Conservation (phyloP, 305 asterid species). For the Solanum aculeatissimum region DNA sequence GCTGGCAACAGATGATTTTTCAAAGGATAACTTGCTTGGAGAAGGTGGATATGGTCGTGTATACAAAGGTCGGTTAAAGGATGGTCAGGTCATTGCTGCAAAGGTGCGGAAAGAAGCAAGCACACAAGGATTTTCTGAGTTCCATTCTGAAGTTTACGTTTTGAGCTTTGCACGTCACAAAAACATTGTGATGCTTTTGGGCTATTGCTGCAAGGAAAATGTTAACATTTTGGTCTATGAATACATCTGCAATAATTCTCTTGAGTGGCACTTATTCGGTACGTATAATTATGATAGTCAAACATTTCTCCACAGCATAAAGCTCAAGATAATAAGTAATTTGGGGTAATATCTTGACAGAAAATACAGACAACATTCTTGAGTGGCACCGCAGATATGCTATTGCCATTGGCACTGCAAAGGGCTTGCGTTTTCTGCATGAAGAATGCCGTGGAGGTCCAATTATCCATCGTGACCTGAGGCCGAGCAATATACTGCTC, state of each 20-base stretch:
- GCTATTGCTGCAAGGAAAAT: conserved; percentile 73
- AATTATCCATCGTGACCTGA: conserved; percentile 59
- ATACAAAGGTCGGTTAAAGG: conserved; percentile 53
- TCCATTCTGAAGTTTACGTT: conserved; percentile 56
- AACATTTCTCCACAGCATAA: not conserved
- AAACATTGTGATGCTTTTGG: conserved; percentile 78
- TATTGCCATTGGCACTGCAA: conserved; percentile 70
- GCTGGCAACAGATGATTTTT: conserved; percentile 49
- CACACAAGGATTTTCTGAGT: conserved; percentile 57
- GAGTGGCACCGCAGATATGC: conserved; percentile 68
- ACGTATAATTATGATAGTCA: conserved; percentile 8
- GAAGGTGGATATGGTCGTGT: conserved; percentile 81
- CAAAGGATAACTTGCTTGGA: conserved; percentile 47
- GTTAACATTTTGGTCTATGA: conserved; percentile 64
- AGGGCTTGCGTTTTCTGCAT: conserved; percentile 67
- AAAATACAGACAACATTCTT: conserved; percentile 23
- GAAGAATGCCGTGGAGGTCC: conserved; percentile 92
- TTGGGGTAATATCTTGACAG: conserved; percentile 19
- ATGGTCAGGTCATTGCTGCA: conserved; percentile 69
- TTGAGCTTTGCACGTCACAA: conserved; percentile 67
- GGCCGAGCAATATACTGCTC: conserved; percentile 67
- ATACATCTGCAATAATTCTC: conserved; percentile 66
- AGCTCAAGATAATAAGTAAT: not conserved
- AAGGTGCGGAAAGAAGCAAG: conserved; percentile 70
- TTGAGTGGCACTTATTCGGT: conserved; percentile 78